Base-by-base conservation (phyloP, 176 grass and related monocot genomes). In the Carex parvula region DNA sequence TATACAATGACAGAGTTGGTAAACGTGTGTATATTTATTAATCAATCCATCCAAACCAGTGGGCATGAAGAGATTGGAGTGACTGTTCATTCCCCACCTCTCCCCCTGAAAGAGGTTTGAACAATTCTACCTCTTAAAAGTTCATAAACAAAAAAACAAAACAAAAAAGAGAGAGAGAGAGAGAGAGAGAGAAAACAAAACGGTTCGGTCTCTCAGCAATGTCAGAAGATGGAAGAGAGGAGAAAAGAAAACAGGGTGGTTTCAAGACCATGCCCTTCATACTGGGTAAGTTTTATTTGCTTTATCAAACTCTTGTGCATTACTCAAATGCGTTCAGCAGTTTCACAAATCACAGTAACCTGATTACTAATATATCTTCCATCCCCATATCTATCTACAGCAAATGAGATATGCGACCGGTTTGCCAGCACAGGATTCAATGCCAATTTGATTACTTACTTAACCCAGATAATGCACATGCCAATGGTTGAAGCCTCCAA, bases 261-360 rank as follows among this genome's bases (percentile, higher is more conserved):
- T 88, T 91, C 87, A 94, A 86, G 83, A 91, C 92, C 16, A 88
- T 94, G 89, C 92, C 92, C 18, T 91, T 91, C 64, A 94, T 94
- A 82, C 79, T 91, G 71, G 85, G 92, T 94, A 24, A 32, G 3
- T 13, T 61, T 83, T 33, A 21, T 54, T 39, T 62, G 5, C 5
- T 87, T 44, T 5, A 39, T 39, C 37, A 6, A 39, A 39, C 37
- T 39, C 5, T 39, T 39, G 37, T 39, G 37, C 37, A 39, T 39
- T 39, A 39, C 37, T 1, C 26, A 58, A 55, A 57, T 16, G 0
- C 9, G 7, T 33, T 58, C 26, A 17, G 10, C 9, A 80, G 1
- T 80, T 9, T 32, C 15, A 16, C 4, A 60, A 61, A 80, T 80
- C 8, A 42, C 56, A 26, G 4, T 48, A 41, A 60, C 30, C 2